phyloP scores from a whole-genome alignment of 495 filamentous ascomycete species.

The Articulospora tetracladia region DNA sequence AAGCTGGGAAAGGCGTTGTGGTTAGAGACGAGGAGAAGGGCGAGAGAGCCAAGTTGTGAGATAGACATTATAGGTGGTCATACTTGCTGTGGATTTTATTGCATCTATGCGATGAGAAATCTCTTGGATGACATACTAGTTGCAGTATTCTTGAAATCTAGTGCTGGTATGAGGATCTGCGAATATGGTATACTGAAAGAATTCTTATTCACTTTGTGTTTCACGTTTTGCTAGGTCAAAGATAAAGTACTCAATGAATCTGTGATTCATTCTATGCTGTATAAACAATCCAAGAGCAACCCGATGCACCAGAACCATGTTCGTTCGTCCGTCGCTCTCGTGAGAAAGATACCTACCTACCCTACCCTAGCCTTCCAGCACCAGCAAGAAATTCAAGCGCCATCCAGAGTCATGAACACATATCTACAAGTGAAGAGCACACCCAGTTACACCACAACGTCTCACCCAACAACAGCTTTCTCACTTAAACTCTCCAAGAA shows the following conservation, averaged over 20 bases:
- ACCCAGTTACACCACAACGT: background rate
- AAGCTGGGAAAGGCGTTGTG: background rate
- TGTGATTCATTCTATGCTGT: background rate
- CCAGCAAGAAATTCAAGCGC: background rate
- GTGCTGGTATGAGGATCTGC: too few relatives aligned
- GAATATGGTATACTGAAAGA: too few relatives aligned
- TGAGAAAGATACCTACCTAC: background rate
- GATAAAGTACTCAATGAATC: too few relatives aligned
- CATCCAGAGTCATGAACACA: constrained; percentile 20
- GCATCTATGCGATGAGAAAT: background rate
- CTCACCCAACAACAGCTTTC: constrained; percentile 83
- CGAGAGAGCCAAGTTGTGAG: constrained; percentile 12
- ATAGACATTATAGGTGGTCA: background rate
- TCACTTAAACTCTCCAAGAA: constrained; percentile 91
- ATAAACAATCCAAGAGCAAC: background rate
- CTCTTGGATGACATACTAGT: too few relatives aligned
- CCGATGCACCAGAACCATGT: background rate
- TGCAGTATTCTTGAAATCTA: too few relatives aligned
- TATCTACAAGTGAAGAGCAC: constrained; percentile 19
- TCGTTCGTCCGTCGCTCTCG: background rate
- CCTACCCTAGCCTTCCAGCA: too few relatives aligned
- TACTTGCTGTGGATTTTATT: background rate
- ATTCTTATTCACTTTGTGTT: too few relatives aligned
- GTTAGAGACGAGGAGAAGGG: constrained; percentile 7
- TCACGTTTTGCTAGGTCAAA: too few relatives aligned